Percentiles rank a stretch among this genome's conserved stretches.
Conservation (phyloP, 139 green algal species). For the Ettlia oleoabundans region DNA sequence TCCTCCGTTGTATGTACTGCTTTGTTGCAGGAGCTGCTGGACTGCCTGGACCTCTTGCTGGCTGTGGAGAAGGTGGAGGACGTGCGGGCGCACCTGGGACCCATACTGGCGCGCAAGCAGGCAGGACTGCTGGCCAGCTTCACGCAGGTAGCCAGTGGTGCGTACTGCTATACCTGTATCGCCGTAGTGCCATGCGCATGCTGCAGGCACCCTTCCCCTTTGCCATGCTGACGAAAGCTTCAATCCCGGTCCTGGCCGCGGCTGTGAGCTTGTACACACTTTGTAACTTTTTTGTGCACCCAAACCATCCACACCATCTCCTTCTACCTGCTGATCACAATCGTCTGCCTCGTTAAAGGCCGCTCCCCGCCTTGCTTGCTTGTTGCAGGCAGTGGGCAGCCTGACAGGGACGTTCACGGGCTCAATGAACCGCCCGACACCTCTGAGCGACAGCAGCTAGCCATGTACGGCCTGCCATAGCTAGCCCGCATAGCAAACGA, state of each 20-base stretch:
- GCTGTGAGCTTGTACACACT: not conserved
- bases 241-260: no score
- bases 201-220: no score
- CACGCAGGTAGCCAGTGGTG: constrained; percentile 24
- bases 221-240: not conserved
- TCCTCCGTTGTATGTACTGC: not conserved
- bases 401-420: not conserved
- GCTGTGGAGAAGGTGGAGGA: constrained; percentile 71
- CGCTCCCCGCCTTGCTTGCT: no score
- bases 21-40: constrained; percentile 76
- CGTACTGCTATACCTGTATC: no score
- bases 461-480: not conserved
- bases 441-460: not conserved
- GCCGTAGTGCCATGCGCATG: no score
- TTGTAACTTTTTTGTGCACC: not conserved
- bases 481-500: no score
- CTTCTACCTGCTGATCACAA: no score
- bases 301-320: no score
- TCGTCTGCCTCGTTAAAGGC: no score
- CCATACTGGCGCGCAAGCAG: constrained; percentile 37
- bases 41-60: constrained; percentile 84
- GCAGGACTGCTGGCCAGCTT: constrained; percentile 25
- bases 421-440: not conserved
- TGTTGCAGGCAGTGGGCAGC: not conserved
- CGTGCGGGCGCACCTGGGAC: constrained; percentile 64